Conservation (phyloP, 805 yeast species). For the Candida hungchunana region DNA sequence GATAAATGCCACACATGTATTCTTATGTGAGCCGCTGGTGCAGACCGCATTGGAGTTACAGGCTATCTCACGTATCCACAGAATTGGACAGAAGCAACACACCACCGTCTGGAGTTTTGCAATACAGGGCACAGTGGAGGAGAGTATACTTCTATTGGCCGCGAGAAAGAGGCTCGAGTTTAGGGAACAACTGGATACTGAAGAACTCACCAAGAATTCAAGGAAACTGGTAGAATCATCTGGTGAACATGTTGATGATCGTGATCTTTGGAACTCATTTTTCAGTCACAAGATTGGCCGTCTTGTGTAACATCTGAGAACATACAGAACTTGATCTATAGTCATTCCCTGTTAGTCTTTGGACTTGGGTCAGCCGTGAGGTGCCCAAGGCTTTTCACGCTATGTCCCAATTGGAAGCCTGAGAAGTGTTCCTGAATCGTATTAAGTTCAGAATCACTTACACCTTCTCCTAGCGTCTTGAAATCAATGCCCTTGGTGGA, state of each 20-base stretch:
- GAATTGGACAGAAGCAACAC: slow-evolving; percentile 80
- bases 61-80: slow-evolving; percentile 86
- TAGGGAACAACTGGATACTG: slow-evolving; percentile 42
- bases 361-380: slow-evolving; percentile 9
- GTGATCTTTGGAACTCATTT: slow-evolving; percentile 61
- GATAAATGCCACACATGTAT: slow-evolving; percentile 88
- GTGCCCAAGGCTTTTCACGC: not conserved
- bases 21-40: slow-evolving; percentile 87
- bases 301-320: slow-evolving; percentile 8
- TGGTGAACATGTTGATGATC: slow-evolving; percentile 56
- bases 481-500: slow-evolving; percentile 3
- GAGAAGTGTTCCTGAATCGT: slow-evolving; percentile 12
- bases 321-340: not conserved
- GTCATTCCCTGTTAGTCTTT: slow-evolving; percentile 7
- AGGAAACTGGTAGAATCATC: slow-evolving; percentile 44
- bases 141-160: slow-evolving; percentile 69
- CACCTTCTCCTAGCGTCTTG: not conserved
- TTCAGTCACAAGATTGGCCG: slow-evolving; percentile 32
- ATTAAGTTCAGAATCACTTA: slow-evolving; percentile 1
- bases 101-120: slow-evolving; percentile 94
- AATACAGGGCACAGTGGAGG: slow-evolving; percentile 82
- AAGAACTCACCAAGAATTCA: slow-evolving; percentile 49
- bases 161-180: slow-evolving; percentile 51
- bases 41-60: slow-evolving; percentile 85
- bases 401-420: slow-evolving; percentile 7